phyloP scores from a whole-genome alignment of 257 asterid genomes.

The Cynanchum wilfordii region DNA sequence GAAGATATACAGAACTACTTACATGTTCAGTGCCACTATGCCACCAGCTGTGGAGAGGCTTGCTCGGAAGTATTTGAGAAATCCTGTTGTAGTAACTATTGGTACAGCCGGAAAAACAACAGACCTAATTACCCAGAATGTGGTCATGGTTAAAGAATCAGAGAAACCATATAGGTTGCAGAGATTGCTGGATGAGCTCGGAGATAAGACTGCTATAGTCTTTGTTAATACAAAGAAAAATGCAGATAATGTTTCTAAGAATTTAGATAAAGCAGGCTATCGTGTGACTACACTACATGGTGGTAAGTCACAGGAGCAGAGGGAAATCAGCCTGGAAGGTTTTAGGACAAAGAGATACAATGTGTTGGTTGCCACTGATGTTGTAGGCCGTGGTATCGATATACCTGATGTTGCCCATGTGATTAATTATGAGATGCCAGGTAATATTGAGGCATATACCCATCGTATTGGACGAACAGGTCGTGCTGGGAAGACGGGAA shows the following conservation, averaged over 20 bases:
- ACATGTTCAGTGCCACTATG: conserved; percentile 34
- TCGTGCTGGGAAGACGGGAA: conserved; percentile 34
- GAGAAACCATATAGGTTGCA: conserved; percentile 22
- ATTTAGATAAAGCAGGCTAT: conserved; percentile 22
- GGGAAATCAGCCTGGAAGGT: conserved; percentile 30
- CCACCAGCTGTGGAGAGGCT: conserved; percentile 32
- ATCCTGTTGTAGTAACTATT: conserved; percentile 27
- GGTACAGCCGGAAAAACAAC: conserved; percentile 30
- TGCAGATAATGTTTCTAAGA: conserved; percentile 20
- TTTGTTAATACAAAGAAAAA: conserved; percentile 26
- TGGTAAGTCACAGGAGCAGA: conserved; percentile 32
- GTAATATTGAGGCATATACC: conserved; percentile 25
- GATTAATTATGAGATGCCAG: conserved; percentile 28
- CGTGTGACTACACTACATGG: conserved; percentile 32
- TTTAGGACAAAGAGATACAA: conserved; percentile 29
- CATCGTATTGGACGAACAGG: conserved; percentile 35
- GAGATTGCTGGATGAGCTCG: conserved; percentile 28
- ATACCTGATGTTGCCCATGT: conserved; percentile 35
- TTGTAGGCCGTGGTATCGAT: conserved; percentile 32
- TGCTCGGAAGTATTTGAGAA: conserved; percentile 27
- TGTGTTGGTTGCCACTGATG: conserved; percentile 29
- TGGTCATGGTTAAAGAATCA: conserved; percentile 28
- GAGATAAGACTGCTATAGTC: conserved; percentile 31
- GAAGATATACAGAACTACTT: conserved; percentile 26
- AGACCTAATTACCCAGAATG: conserved; percentile 29